phyloP scores from a whole-genome alignment of 768 basidiomycete species.

The Termitomyces sp. region DNA sequence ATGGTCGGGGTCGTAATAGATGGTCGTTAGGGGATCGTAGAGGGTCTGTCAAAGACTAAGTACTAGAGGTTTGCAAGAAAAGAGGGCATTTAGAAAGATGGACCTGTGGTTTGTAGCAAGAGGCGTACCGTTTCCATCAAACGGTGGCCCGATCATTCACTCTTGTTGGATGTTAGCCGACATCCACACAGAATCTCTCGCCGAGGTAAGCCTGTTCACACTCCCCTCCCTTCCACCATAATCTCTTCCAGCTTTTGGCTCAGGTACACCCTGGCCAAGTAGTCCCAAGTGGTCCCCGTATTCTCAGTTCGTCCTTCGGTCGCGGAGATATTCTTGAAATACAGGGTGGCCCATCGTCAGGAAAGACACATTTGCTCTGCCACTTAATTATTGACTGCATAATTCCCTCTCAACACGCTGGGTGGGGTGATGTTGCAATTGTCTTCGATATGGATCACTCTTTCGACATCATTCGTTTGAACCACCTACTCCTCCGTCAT shows the following conservation, averaged over 20 bases:
- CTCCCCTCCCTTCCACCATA: neutral
- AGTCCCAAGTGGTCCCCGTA: neutral
- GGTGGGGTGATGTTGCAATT: slow-evolving; percentile 63
- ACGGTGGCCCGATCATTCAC: slow-evolving; percentile 1
- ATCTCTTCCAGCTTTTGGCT: slow-evolving; percentile 7
- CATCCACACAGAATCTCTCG: slow-evolving; percentile 35
- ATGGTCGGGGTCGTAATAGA: neutral
- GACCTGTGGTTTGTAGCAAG: slow-evolving; percentile 1
- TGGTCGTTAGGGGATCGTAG: neutral
- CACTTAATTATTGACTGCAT: slow-evolving; percentile 59
- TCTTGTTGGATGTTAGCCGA: slow-evolving; percentile 24
- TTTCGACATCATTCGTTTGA: slow-evolving; percentile 58
- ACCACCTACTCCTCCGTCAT: slow-evolving; percentile 46
- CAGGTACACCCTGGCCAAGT: neutral
- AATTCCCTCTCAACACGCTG: slow-evolving; percentile 44
- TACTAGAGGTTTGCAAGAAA: neutral
- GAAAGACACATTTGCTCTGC: slow-evolving; percentile 79
- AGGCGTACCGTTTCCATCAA: slow-evolving; percentile 5
- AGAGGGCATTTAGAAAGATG: slow-evolving; percentile 7
- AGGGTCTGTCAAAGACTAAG: slow-evolving; percentile 1
- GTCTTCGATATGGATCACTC: slow-evolving; percentile 69
- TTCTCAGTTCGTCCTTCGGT: slow-evolving; percentile 11
- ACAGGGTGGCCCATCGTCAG: slow-evolving; percentile 70
- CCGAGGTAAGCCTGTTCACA: slow-evolving; percentile 20
- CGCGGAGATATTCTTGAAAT: slow-evolving; percentile 72